Conservation (phyloP, 345 rosid genomes). For the Eucalyptus regnans region DNA sequence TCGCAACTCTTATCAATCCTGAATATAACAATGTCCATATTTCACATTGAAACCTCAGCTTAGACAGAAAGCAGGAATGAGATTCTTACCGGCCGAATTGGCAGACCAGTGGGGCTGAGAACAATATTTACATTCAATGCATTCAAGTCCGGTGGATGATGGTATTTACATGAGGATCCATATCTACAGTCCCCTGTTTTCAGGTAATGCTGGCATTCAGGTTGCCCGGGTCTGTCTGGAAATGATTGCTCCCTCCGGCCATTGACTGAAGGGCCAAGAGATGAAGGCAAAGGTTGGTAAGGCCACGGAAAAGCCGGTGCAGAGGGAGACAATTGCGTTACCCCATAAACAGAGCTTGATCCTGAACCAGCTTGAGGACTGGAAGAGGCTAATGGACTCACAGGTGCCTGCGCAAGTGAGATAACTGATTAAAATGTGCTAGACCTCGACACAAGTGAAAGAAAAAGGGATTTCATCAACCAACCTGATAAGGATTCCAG, state of each 20-base stretch:
- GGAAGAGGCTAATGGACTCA: slow-evolving; percentile 46
- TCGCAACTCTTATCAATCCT: neutral
- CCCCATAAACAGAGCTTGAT: slow-evolving; percentile 49
- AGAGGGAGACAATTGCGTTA: slow-evolving; percentile 49
- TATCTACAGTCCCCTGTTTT: slow-evolving; percentile 87
- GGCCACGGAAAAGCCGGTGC: slow-evolving; percentile 50
- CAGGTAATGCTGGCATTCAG: slow-evolving; percentile 77
- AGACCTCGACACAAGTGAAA: neutral
- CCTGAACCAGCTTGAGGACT: slow-evolving; percentile 42
- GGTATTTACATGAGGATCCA: slow-evolving; percentile 80
- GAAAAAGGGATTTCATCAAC: slow-evolving; percentile 1
- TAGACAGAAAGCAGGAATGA: neutral
- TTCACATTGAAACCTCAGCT: neutral
- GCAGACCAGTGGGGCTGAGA: slow-evolving; percentile 68
- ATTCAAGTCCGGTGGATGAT: slow-evolving; percentile 64
- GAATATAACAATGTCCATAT: neutral
- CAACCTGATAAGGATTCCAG: slow-evolving; percentile 74
- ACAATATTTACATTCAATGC: slow-evolving; percentile 27
- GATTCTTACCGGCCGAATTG: slow-evolving; percentile 71
- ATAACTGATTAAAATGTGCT: neutral
- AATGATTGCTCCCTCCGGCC: slow-evolving; percentile 46
- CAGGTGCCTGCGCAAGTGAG: slow-evolving; percentile 26
- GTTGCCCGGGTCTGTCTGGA: slow-evolving; percentile 88
- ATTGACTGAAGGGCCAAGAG: slow-evolving; percentile 39
- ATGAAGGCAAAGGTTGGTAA: slow-evolving; percentile 33